A percentile compares a stretch with the other conserved stretches of the same genome.
phyloP scores from a whole-genome alignment of 148 eudicot species.

The Rhododendron ovatum region DNA sequence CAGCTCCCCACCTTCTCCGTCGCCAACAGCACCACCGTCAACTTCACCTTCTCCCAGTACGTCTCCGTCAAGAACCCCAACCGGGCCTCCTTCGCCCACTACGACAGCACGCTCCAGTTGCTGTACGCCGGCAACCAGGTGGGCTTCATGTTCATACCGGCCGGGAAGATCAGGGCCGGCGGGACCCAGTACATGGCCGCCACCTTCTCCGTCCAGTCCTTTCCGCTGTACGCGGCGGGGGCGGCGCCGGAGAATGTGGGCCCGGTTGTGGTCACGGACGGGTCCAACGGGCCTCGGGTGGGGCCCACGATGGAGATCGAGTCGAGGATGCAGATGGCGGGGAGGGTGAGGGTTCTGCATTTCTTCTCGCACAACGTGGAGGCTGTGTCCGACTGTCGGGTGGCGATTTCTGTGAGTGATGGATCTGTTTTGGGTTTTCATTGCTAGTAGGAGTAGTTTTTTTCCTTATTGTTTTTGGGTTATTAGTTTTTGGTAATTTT shows the following conservation, averaged over 20 bases:
- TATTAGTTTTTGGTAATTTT: neutral
- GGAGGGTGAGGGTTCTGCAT: constrained; percentile 42
- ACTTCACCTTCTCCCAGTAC: constrained; percentile 84
- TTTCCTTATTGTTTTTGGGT: neutral
- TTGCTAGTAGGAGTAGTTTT: constrained; percentile 16
- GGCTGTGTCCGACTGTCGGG: constrained; percentile 30
- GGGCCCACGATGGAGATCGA: constrained; percentile 45
- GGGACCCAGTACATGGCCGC: constrained; percentile 60
- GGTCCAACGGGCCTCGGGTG: constrained; percentile 23
- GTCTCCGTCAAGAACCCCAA: constrained; percentile 76
- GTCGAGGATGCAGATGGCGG: constrained; percentile 46
- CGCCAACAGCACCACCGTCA: constrained; percentile 51
- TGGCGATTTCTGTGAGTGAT: constrained; percentile 34
- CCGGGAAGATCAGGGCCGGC: constrained; percentile 61
- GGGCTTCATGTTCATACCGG: constrained; percentile 69
- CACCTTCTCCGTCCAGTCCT: constrained; percentile 58
- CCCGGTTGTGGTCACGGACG: constrained; percentile 35
- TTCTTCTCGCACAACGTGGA: constrained; percentile 43
- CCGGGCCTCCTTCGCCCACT: constrained; percentile 64
- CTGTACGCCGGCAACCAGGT: constrained; percentile 61
- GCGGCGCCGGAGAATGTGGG: constrained; percentile 16
- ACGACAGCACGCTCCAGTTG: constrained; percentile 71
- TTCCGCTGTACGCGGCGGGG: constrained; percentile 33
- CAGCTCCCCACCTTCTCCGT: constrained; percentile 67
- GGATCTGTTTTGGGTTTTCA: constrained; percentile 53